Percentiles rank a stretch among this genome's conserved stretches.
Conservation (phyloP, 1,139 yeast species). For the Kodamaea suecica region DNA sequence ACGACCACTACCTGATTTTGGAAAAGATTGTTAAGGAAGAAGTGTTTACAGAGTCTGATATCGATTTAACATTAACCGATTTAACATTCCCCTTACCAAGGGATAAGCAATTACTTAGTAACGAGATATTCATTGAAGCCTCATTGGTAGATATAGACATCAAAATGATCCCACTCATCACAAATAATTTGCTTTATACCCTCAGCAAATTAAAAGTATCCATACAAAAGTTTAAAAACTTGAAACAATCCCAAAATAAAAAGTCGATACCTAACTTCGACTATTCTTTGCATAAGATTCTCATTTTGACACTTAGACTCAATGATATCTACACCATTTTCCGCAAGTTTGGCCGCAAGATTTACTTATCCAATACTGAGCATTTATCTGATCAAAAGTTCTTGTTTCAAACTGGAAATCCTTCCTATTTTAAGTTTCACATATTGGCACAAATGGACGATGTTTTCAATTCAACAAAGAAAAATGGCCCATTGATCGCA, state of each 20-base stretch:
- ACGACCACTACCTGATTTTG: conserved; percentile 11
- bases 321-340: conserved; percentile 46
- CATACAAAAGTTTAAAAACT: conserved; percentile 21
- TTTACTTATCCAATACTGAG: conserved; percentile 39
- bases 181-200: conserved; percentile 20
- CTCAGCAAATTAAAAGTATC: conserved; percentile 27
- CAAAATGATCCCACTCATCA: conserved; percentile 28
- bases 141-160: conserved; percentile 43
- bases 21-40: conserved; percentile 9
- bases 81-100: conserved; percentile 12
- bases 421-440: conserved; percentile 25
- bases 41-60: conserved; percentile 10
- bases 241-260: conserved; percentile 18
- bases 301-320: conserved; percentile 43
- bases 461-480: conserved; percentile 44
- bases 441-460: conserved; percentile 40
- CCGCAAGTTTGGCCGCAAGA: conserved; percentile 43
- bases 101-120: conserved; percentile 11
- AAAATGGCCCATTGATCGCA: conserved; percentile 52
- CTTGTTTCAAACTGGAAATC: conserved; percentile 25
- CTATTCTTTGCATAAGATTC: conserved; percentile 47
- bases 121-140: conserved; percentile 23
- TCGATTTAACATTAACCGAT: conserved; percentile 15
- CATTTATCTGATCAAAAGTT: conserved; percentile 43
- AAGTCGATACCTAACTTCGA: conserved; percentile 24